Percentiles rank a stretch among this genome's conserved stretches.
These are phyloP conservation scores for Pseudogymnoascus destructans DNA, from an alignment of 2,329 filamentous ascomycete genomes.

Conservation along the genomic window DNA sequence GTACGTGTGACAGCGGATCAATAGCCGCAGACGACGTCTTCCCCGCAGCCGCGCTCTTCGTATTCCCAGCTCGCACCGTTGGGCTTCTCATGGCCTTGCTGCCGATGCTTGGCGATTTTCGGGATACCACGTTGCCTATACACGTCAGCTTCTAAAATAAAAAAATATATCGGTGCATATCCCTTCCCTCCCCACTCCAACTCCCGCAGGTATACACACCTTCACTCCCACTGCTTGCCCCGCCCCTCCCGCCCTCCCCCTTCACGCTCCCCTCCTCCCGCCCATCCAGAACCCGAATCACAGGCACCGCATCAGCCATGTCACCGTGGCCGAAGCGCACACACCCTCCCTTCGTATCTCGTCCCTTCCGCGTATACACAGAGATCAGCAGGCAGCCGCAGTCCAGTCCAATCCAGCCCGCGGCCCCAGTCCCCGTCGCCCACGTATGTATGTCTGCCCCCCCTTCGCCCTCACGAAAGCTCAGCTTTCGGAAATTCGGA, in stretches of 20 bases:
- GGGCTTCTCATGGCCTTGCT: not conserved
- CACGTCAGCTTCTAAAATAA: not conserved
- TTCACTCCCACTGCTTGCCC: not conserved
- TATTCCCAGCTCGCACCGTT: not conserved
- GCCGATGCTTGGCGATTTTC: not conserved
- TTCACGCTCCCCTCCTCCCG: not conserved
- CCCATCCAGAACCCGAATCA: not conserved
- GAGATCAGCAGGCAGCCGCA: not conserved
- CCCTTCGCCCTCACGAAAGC: not conserved
- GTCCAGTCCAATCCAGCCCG: not conserved
- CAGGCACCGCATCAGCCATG: not conserved
- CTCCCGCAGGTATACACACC: not conserved
- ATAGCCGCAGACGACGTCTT: slow-evolving; percentile 32
- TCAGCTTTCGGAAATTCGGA: not conserved
- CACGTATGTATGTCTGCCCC: not conserved
- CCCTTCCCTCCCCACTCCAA: not conserved
- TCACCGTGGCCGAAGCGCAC: not conserved
- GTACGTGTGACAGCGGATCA: slow-evolving; percentile 56
- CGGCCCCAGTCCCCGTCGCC: not conserved
- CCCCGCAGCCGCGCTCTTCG: not conserved
- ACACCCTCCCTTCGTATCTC: not conserved
- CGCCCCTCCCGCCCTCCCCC: not conserved
- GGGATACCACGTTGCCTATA: not conserved
- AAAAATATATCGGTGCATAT: not conserved
- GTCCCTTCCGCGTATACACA: not conserved